Base-by-base conservation (phyloP, 2,329 filamentous ascomycete species). In the Claviceps monticola region DNA sequence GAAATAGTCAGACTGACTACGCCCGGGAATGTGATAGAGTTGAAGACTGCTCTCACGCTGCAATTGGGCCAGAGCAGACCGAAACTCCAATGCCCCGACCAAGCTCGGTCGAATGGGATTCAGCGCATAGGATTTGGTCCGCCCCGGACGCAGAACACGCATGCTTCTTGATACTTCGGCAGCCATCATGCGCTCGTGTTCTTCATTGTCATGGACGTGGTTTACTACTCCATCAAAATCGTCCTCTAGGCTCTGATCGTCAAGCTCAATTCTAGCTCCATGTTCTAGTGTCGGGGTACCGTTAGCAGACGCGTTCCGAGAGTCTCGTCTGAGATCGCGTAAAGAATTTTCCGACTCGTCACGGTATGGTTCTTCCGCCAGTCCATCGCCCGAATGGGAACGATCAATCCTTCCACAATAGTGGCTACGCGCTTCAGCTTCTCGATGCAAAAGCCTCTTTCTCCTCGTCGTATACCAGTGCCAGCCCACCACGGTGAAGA, bases 111-210 rank as follows among this genome's bases (percentile, higher is more conserved):
- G 79, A 56, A 98, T 96, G 0, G 89, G 86, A 6, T 83, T 91
- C 55, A 90, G 78, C 16, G 38, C 49, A 36, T 55, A 2, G 88
- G 88, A 57, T 83, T 84, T 57, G 84, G 80, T 56, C 82, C 78
- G 45, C 5, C 49, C 53, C 2, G 86, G 80, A 21, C 88, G 80
- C 57, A 82, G 82, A 29, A 97, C 76, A 52, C 91, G 85, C 93
- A 98, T 98, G 65, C 88, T 95, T 65, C 83, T 93, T 41, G 85
- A 84, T 63, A 98, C 80, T 66, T 97, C 90, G 19, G 88, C 88
- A 41, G 81, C 83, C 48, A 86, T 75, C 56, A 85, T 80, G 50
- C 76, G 73, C 46, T 82, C 80, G 47, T 81, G 77, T 13, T 70
- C 66, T 49, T 79, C 75, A 37, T 73, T 71, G 11, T 38, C 34